phyloP scores from a whole-genome alignment of 768 basidiomycete genomes.

The Russula vinacea region DNA sequence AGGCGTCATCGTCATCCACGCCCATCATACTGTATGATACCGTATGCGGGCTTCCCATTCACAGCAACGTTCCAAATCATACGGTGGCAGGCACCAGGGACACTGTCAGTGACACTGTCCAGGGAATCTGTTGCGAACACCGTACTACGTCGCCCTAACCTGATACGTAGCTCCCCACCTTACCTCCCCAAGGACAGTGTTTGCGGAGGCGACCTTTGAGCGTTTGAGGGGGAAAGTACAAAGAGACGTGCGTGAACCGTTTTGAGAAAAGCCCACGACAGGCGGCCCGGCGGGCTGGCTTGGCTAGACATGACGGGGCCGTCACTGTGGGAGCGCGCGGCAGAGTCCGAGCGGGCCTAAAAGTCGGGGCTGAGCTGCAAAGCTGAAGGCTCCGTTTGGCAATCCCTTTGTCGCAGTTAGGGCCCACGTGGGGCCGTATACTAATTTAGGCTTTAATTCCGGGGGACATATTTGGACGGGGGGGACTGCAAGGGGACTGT shows the following conservation, averaged over 20 bases:
- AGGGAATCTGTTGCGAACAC: too few species aligned
- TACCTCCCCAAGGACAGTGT: background rate
- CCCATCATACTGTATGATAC: background rate
- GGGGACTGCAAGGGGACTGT: background rate
- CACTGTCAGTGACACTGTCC: too few species aligned
- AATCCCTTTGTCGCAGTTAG: conserved; percentile 21
- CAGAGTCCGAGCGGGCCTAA: background rate
- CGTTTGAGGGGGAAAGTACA: background rate
- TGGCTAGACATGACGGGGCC: too few species aligned
- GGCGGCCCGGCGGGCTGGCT: background rate
- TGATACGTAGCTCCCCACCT: too few species aligned
- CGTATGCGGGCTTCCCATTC: background rate
- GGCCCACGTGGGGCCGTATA: conserved; percentile 4
- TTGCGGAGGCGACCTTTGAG: background rate
- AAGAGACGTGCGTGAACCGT: background rate
- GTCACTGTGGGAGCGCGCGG: background rate
- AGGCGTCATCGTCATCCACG: background rate
- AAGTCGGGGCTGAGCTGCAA: background rate
- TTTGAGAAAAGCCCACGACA: too few species aligned
- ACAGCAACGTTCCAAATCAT: background rate
- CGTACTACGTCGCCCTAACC: too few species aligned
- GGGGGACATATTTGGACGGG: background rate
- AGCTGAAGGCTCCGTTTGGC: conserved; percentile 5
- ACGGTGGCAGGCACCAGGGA: background rate
- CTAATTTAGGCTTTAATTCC: conserved; percentile 22